Base-by-base conservation (phyloP, 805 yeast species). In the Ogataea trehaloabstinens region DNA sequence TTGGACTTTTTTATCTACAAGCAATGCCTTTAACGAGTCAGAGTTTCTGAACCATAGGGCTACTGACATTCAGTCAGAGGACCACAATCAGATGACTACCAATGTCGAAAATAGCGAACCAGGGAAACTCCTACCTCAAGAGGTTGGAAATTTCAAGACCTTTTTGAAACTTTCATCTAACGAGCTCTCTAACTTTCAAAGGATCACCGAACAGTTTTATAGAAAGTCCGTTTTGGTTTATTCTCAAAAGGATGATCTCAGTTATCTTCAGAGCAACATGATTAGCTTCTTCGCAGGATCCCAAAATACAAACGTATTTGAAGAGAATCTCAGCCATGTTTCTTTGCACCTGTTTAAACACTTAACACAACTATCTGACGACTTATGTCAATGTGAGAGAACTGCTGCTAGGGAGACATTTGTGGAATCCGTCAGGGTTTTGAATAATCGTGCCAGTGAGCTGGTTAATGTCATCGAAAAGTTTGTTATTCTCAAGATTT, bases 151-250 rank as follows among this genome's bases (percentile, higher is more conserved):
- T 35, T 71, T 74, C 38, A 72, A 68, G 34, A 65, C 66, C 24
- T 79, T 79, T 46, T 45, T 78, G 21, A 65, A 64, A 25, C 77
- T 64, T 42, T 70, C 82, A 0, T 39, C 58, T 17, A 58, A 61
- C 7, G 81, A 78, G 46, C 53, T 78, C 15, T 48, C 45, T 3
- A 50, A 48, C 4, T 67, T 67, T 40, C 51, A 56, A 15, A 42
- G 32, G 2, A 28, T 46, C 1, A 52, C 70, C 12, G 56, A 61
- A 11, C 63, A 54, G 38, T 50, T 77, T 19, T 65, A 64, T 44
- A 70, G 46, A 19, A 31, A 43, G 31, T 12, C 28, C 2, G 31
- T 37, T 5, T 37, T 46, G 21, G n/a, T 24, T 13, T 37, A 61
- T 4, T 29, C 56, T 16, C 71, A 72, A 45, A 40, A 49, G 10